Conservation (phyloP, 2,329 filamentous ascomycete genomes). For the Didymella arachidicola region DNA sequence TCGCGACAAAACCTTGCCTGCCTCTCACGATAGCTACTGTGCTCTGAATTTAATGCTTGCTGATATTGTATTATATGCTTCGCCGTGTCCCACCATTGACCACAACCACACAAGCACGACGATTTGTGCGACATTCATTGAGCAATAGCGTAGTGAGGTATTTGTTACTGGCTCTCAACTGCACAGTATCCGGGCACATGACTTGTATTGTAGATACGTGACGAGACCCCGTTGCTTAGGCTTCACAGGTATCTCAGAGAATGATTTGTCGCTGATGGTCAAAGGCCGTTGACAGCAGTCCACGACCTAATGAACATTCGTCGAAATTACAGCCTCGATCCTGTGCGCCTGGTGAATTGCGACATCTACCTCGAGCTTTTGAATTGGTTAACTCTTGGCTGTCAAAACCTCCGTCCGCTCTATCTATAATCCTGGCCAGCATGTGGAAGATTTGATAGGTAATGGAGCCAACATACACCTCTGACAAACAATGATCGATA, state of each 20-base stretch:
- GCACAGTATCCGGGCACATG: background rate
- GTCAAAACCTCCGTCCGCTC: background rate
- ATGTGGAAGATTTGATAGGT: background rate
- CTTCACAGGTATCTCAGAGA: background rate
- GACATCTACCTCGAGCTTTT: background rate
- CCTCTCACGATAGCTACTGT: background rate
- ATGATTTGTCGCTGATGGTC: background rate
- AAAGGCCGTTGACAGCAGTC: background rate
- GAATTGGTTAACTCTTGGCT: background rate
- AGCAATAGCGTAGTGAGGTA: background rate
- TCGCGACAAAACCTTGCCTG: background rate
- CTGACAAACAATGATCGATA: background rate
- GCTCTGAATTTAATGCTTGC: background rate
- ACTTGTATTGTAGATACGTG: background rate
- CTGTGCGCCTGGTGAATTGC: background rate
- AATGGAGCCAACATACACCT: background rate
- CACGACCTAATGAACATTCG: background rate
- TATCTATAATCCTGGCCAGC: background rate
- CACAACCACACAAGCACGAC: background rate
- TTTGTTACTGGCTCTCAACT: no score
- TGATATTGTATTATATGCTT: background rate
- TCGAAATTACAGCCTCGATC: background rate
- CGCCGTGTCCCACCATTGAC: background rate
- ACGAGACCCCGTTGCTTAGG: background rate
- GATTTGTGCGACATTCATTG: background rate